Evolutionary conservation across 257 asterid species (phyloP).

Genomic region (Jacaranda mimosifolia): DNA sequence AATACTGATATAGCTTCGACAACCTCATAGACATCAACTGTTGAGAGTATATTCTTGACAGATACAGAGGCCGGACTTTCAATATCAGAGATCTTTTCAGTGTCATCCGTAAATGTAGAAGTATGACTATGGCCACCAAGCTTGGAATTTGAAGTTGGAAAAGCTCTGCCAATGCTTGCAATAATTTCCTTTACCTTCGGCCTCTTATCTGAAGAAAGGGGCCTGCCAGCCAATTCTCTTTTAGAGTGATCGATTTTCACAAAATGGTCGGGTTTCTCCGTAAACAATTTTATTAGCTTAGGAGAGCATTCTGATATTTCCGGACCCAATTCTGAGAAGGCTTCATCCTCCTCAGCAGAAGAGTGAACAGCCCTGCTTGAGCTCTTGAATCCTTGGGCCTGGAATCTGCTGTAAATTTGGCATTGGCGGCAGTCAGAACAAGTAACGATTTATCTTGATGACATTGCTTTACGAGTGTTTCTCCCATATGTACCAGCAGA

Average conservation of each 20-base stretch:
- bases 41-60: conserved; percentile 42
- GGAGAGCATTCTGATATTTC: conserved; percentile 31
- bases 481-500: conserved; percentile 51
- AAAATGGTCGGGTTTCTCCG: conserved; percentile 46
- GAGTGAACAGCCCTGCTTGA: conserved; percentile 40
- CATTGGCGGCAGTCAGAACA: conserved; percentile 4
- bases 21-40: conserved; percentile 44
- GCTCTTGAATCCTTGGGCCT: too few relatives aligned
- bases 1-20: conserved; percentile 53
- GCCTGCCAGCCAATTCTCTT: conserved; percentile 33
- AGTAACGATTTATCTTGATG: conserved; percentile 28
- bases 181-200: conserved; percentile 6
- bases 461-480: conserved; percentile 1
- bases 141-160: conserved; percentile 35
- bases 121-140: conserved; percentile 19
- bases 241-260: conserved; percentile 33
- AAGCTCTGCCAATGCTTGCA: conserved; percentile 18
- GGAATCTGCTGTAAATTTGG: conserved; percentile 39
- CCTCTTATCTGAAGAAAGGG: conserved; percentile 33
- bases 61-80: conserved; percentile 37
- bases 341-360: conserved; percentile 45
- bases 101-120: conserved; percentile 25
- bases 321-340: conserved; percentile 62
- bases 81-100: conserved; percentile 26
- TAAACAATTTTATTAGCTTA: conserved; percentile 40